Base-by-base conservation (phyloP, 495 filamentous ascomycete genomes). In the Podospora comata region DNA sequence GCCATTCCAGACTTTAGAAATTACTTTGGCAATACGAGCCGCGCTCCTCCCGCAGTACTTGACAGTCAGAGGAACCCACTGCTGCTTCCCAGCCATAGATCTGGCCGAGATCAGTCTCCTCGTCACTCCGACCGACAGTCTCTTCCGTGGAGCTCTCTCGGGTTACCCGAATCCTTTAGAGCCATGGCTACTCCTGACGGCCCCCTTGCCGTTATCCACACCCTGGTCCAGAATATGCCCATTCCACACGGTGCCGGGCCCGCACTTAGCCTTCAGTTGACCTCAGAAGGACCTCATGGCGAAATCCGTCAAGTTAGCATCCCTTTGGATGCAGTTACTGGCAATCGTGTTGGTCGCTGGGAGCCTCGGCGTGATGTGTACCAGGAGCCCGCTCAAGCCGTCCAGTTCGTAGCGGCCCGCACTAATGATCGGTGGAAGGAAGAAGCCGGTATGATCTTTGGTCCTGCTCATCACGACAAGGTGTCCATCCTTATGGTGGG, bases 21-120 rank as follows among this genome's bases (percentile, higher is more conserved):
- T 67, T 76, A 73, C 64, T 71, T 80, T 67, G 75, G 75, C 54
- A 67, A 73, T 23, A 71, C 72, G 60, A 66, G 67, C n/a, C 66
- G 71, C 15, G 62, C 67, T 6, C 65, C 76, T 30, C 65, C 73
- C 5, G 60, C 70, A 58, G 64, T 68, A 16, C 84, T 83, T 56
- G 92, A 97, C 72, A 92, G 96, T 72, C 92, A 92, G 19, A 83
- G 85, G 4, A 96, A 97, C 73, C 93, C 93, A 61, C 82, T 97
- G 16, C 85, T 93, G 26, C 82, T 83, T 56, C 79, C 79, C 34
- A 65, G 65, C 18, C 74, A 73, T 56, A 73, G 75, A 27, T 27
- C 71, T 18, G 75, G 68, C 34, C 77, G 78, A 69, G 82, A 85
- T 56, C 66, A 69, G 23, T 72, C 77, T 19, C 73, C 75, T 23